Percentiles rank a stretch among this genome's conserved stretches.
These are phyloP conservation scores for Diaporthe destruens DNA, from an alignment of 2,329 filamentous ascomycete species.

Conservation along the genomic window DNA sequence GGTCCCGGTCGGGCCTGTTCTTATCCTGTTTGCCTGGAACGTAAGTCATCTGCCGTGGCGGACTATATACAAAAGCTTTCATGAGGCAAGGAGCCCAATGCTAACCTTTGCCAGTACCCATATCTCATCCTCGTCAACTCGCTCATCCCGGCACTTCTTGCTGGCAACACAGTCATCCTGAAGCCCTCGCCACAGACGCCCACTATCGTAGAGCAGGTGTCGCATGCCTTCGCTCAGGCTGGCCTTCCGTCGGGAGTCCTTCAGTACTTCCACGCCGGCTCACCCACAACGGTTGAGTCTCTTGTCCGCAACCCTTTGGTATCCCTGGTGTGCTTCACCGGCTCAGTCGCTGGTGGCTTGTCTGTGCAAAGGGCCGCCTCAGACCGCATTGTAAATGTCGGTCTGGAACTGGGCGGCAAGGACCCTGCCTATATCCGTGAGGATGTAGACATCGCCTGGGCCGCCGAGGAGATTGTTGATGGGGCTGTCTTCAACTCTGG, in stretches of 20 bases:
- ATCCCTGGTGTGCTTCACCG: conserved; percentile 90
- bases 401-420: conserved; percentile 93
- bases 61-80: background rate
- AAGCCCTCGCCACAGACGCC: conserved; percentile 97
- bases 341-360: conserved; percentile 88
- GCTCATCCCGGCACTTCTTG: conserved; percentile 88
- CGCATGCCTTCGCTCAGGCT: conserved; percentile 81
- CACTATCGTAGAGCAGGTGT: conserved; percentile 87
- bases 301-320: conserved; percentile 83
- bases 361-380: conserved; percentile 87
- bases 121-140: conserved; percentile 95
- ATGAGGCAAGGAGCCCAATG: conserved; percentile 1
- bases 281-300: conserved; percentile 79
- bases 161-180: conserved; percentile 90
- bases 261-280: conserved; percentile 93
- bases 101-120: conserved; percentile 75
- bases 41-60: conserved; percentile 64
- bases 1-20: conserved; percentile 85
- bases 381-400: conserved; percentile 86
- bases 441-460: conserved; percentile 92
- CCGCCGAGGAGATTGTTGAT: conserved; percentile 93
- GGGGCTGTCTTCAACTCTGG: conserved; percentile 98
- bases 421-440: conserved; percentile 90
- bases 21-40: conserved; percentile 97
- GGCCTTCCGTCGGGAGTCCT: conserved; percentile 87